A percentile compares a stretch with the other conserved stretches of the same genome.
Conservation (phyloP, 257 asterid species). For the Euphrasia confusa region DNA sequence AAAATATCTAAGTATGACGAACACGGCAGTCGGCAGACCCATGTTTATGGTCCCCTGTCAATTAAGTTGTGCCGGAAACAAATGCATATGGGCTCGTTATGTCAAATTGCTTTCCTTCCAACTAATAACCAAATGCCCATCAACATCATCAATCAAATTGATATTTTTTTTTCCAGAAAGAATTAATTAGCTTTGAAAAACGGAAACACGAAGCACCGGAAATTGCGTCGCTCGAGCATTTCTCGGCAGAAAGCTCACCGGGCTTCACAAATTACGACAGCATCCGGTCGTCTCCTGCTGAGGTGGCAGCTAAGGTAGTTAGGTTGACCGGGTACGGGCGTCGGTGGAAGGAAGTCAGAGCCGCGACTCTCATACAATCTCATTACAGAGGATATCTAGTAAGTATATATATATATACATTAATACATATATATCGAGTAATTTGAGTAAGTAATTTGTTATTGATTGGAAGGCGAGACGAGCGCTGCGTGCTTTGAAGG, state of each 20-base stretch:
- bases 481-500: conserved; percentile 80
- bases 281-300: conserved; percentile 60
- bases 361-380: conserved; percentile 70
- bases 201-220: conserved; percentile 78
- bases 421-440: too few relatives aligned
- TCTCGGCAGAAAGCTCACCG: conserved; percentile 76
- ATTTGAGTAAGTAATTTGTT: too few relatives aligned
- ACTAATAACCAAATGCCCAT: conserved; percentile 28
- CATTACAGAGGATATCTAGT: conserved; percentile 91
- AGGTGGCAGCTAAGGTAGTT: conserved; percentile 84
- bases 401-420: conserved; percentile 1
- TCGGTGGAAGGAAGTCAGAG: conserved; percentile 65
- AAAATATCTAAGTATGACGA: too few relatives aligned
- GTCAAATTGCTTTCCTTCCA: conserved; percentile 47
- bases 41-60: conserved; percentile 38
- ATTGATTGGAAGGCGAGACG: conserved; percentile 59
- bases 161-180: conserved; percentile 39
- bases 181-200: conserved; percentile 37
- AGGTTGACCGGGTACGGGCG: conserved; percentile 72
- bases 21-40: not conserved
- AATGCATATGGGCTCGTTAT: conserved; percentile 15
- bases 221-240: conserved; percentile 78
- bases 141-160: conserved; percentile 19
- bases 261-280: conserved; percentile 53
- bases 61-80: conserved; percentile 8